Evolutionary conservation across 1,284 basidiomycete species (phyloP).

Genomic region (Pseudozyma hubeiensis): DNA sequence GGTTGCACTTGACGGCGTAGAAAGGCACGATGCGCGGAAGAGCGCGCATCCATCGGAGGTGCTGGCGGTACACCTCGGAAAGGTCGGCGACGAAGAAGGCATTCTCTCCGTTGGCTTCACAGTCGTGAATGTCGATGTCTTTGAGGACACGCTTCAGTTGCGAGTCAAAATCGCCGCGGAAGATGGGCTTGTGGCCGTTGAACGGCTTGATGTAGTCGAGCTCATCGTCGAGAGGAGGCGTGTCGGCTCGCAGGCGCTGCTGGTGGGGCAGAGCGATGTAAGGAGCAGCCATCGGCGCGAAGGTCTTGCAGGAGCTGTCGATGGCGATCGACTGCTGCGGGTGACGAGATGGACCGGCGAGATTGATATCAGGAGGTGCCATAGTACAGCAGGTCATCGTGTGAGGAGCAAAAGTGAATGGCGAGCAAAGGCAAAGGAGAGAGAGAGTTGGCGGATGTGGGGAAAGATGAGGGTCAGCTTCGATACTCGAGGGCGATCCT

Average conservation of each 20-base stretch:
- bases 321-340: constrained; percentile 28
- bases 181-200: constrained; percentile 55
- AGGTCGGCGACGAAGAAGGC: constrained; percentile 98
- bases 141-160: constrained; percentile 58
- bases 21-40: constrained; percentile 86
- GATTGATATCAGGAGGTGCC: constrained; percentile 16
- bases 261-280: constrained; percentile 42
- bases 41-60: constrained; percentile 82
- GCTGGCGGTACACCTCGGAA: constrained; percentile 85
- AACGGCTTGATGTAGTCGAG: constrained; percentile 46
- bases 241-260: constrained; percentile 46
- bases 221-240: constrained; percentile 52
- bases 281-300: constrained; percentile 44
- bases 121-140: constrained; percentile 69
- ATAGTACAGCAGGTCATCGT: constrained; percentile 32
- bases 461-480: constrained; percentile 14
- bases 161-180: constrained; percentile 51
- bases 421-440: not conserved
- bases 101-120: constrained; percentile 80
- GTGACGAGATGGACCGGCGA: constrained; percentile 33
- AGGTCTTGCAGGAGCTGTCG: constrained; percentile 22
- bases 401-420: not conserved
- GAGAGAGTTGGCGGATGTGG: not conserved
- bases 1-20: constrained; percentile 94
- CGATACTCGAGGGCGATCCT: constrained; percentile 3